Percentiles rank a stretch among this genome's conserved stretches.
phyloP scores from a whole-genome alignment of 768 basidiomycete genomes.

The Ramaria sp. region DNA sequence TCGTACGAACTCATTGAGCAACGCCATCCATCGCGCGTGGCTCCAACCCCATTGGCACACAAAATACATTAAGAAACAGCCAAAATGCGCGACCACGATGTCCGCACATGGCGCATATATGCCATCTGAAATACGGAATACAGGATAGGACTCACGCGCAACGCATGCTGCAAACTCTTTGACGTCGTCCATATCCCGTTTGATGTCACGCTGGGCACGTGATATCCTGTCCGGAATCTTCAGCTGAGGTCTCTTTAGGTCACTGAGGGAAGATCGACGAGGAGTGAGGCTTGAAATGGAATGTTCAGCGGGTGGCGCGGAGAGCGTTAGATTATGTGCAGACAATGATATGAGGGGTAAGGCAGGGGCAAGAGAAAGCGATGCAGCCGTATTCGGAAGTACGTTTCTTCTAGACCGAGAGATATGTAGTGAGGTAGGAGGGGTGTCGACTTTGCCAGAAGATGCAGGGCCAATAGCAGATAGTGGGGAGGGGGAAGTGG shows the following conservation, averaged over 20 bases:
- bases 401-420: too few species aligned
- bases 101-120: neutral
- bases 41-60: neutral
- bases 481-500: too few species aligned
- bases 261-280: constrained; percentile 56
- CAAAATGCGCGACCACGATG: neutral
- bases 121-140: neutral
- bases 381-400: neutral
- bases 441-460: too few species aligned
- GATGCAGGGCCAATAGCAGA: too few species aligned
- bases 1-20: too few species aligned
- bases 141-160: constrained; percentile 2
- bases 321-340: neutral
- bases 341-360: too few species aligned
- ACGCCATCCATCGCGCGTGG: too few species aligned
- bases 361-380: neutral
- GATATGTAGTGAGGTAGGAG: too few species aligned
- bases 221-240: constrained; percentile 24
- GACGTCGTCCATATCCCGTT: constrained; percentile 71
- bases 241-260: constrained; percentile 58
- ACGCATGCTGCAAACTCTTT: constrained; percentile 78
- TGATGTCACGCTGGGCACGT: constrained; percentile 69
- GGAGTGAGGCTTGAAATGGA: constrained; percentile 12
- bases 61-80: neutral
- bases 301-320: neutral